Percentiles rank a stretch among this genome's conserved stretches.
These are phyloP conservation scores for Phytophthora kernoviae DNA, from an alignment of 352 stramenopile genomes.

Conservation along the genomic window DNA sequence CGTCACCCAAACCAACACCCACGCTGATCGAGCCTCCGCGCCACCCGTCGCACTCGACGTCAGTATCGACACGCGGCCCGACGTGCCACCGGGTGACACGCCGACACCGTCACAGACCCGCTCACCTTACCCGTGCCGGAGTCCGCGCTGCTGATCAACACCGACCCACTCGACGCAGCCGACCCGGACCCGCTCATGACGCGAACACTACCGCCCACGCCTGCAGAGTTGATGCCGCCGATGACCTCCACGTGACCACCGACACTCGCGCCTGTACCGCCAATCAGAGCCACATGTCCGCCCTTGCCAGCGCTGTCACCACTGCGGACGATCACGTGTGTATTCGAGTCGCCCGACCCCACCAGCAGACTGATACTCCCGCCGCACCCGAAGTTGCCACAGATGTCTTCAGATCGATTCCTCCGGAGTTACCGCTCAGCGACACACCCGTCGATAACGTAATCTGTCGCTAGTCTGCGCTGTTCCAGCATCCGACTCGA, in stretches of 20 bases:
- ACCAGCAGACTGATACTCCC: background rate
- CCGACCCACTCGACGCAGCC: background rate
- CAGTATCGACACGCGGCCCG: conserved; percentile 7
- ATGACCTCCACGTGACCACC: conserved; percentile 6
- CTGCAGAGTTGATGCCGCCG: background rate
- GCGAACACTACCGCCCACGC: no score
- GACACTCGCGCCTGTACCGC: conserved; percentile 1
- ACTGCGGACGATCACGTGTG: background rate
- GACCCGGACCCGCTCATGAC: no score
- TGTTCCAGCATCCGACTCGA: background rate
- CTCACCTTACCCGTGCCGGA: conserved; percentile 9
- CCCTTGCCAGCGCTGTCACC: background rate
- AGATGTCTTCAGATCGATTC: background rate
- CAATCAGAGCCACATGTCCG: background rate
- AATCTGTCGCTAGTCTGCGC: conserved; percentile 4
- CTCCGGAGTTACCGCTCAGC: conserved; percentile 1
- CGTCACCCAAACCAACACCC: no score
- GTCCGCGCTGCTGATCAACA: conserved; percentile 1
- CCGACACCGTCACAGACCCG: conserved; percentile 8
- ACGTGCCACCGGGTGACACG: background rate
- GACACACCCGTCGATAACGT: conserved; percentile 12
- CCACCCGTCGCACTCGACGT: background rate
- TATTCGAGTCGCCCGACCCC: background rate
- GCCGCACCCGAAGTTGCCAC: background rate
- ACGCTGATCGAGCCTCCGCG: background rate